These are phyloP conservation scores for Hsuehochloa calcarea DNA, from an alignment of 176 grass and related monocot species.

Conservation along the genomic window DNA sequence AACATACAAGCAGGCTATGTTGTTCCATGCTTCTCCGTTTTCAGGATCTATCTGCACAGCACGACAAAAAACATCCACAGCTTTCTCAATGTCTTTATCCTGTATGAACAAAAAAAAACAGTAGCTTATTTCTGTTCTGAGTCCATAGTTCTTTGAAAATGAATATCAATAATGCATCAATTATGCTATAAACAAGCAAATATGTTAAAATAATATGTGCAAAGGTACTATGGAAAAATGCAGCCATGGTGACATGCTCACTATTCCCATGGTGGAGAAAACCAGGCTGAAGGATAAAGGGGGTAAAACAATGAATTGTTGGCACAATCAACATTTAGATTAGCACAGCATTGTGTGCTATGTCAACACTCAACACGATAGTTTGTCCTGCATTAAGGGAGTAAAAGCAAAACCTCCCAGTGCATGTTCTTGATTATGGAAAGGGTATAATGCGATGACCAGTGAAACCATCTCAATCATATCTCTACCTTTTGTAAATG, in stretches of 20 bases:
- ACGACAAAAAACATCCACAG: constrained; percentile 87
- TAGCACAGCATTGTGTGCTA: not conserved
- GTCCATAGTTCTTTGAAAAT: not conserved
- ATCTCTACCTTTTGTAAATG: not conserved
- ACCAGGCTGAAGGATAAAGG: not conserved
- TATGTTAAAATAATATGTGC: not conserved
- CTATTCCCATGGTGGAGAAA: not conserved
- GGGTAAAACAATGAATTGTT: not conserved
- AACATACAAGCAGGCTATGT: constrained; percentile 86
- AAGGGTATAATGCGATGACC: not conserved
- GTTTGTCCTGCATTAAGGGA: not conserved
- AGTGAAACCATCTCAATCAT: not conserved
- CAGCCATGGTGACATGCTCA: not conserved
- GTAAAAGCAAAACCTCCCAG: not conserved
- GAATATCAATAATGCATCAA: not conserved
- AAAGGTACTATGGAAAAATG: not conserved
- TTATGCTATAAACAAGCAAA: not conserved
- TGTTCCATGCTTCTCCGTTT: constrained; percentile 99
- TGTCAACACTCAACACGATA: not conserved
- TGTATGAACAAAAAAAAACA: constrained; percentile 40
- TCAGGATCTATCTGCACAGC: constrained; percentile 98
- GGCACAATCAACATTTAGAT: not conserved
- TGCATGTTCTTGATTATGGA: not conserved
- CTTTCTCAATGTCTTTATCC: constrained; percentile 88
- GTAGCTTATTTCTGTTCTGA: constrained; percentile 16